Evolutionary conservation across 257 asterid genomes (phyloP), one percentile per base, ranked within the genome.

Genomic region (Solanum ossicruentum): DNA sequence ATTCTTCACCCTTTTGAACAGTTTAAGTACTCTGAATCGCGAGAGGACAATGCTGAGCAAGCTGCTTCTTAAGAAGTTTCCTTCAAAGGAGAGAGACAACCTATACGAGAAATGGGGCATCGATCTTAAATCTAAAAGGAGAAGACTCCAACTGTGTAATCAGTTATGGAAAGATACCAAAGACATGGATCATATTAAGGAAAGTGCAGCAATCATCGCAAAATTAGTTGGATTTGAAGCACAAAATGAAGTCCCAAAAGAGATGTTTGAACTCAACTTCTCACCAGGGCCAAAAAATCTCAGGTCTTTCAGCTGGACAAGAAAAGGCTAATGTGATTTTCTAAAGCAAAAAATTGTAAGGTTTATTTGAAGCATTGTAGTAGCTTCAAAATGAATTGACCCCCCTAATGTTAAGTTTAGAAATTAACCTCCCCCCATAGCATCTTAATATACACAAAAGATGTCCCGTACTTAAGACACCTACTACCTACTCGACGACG

Each of bases 251-350:
- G 93, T 92, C n/a, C 93, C 95, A 13, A 93, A 92, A 63, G 97
- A 92, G 86, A 93, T 93, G 92, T 93, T 95, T 66, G 98, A 98
- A 70, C 98, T 96, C 58, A 96, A 89, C 92, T 90, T 95, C 88
- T 85, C 91, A 11, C 92, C 92, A 16, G 91, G 88, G 56, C 90
- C 88, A 7, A 63, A 85, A 49, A 92, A 77, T 52, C 26, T 85
- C 71, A 89, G 86, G 85, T 78, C 93, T 45, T 91, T 83, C 88
- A 87, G 91, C 90, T 93, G 98, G 97, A 92, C 87, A 85, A 89
- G 92, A 83, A 39, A 70, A 87, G 89, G 90, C 91, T 77, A 70
- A 77, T 51, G 3, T 77, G 63, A 77, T 26, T 47, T 23, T 26
- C 71, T 8, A 52, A 77, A 52, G 65, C 11, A 9, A 77, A 51